A percentile compares a stretch with the other conserved stretches of the same genome.
phyloP scores from a whole-genome alignment of 257 asterid genomes.

The Solanum paucissectum region DNA sequence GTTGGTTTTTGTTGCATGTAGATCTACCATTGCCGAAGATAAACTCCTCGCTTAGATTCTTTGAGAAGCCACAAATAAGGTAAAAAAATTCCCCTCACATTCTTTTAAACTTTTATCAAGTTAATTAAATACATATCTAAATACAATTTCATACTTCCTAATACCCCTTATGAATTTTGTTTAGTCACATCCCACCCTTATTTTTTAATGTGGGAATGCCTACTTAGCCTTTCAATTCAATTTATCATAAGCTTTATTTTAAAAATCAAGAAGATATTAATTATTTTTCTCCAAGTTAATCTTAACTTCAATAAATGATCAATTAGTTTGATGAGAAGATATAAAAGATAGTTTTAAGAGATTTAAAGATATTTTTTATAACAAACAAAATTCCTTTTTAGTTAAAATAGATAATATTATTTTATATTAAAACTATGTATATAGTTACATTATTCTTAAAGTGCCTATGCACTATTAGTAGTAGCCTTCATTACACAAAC shows the following conservation, averaged over 20 bases:
- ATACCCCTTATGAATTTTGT: too few species aligned
- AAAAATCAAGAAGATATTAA: background rate
- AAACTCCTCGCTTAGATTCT: too few species aligned
- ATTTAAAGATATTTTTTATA: background rate
- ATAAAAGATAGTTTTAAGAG: background rate
- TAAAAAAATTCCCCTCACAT: too few species aligned
- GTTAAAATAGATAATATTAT: background rate
- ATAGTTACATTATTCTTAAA: background rate
- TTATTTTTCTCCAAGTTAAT: background rate
- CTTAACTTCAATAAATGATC: background rate
- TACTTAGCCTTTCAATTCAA: background rate
- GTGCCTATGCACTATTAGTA: background rate
- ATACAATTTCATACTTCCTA: too few species aligned
- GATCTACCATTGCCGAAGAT: background rate
- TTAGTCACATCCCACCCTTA: too few species aligned
- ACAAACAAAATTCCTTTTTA: background rate
- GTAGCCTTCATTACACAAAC: background rate
- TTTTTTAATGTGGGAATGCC: background rate
- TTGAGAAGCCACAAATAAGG: too few species aligned
- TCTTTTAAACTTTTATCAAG: too few species aligned
- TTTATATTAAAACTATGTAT: background rate
- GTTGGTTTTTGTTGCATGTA: background rate
- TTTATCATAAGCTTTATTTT: background rate
- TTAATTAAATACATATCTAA: too few species aligned
- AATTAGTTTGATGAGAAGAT: background rate